A percentile compares a stretch with the other conserved stretches of the same genome.
Conservation (phyloP, 768 basidiomycete genomes). For the Postia placenta region DNA sequence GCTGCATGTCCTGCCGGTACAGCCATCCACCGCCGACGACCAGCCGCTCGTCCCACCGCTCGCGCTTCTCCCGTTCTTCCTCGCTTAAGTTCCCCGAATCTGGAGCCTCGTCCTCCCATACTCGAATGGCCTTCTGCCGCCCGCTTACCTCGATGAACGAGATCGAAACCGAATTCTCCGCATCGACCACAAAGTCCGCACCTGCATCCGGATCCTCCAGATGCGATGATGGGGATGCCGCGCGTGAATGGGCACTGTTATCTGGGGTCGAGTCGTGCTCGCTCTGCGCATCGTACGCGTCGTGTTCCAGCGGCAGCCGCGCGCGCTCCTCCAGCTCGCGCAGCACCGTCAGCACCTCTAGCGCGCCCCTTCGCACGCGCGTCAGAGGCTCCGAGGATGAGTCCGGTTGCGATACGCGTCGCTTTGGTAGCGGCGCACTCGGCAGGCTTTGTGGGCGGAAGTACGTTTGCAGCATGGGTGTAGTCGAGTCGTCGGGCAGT, state of each 20-base stretch:
- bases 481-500: conserved; percentile 67
- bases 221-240: conserved; percentile 14
- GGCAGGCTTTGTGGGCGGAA: conserved; percentile 49
- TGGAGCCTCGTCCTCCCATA: conserved; percentile 75
- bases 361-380: conserved; percentile 66
- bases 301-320: conserved; percentile 71
- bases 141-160: conserved; percentile 68
- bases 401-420: conserved; percentile 26
- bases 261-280: conserved; percentile 46
- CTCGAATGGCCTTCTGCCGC: conserved; percentile 55
- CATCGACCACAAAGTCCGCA: conserved; percentile 55
- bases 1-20: conserved; percentile 59
- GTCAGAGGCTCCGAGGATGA: conserved; percentile 53
- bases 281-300: conserved; percentile 78
- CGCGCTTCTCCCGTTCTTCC: conserved; percentile 49
- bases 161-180: conserved; percentile 60
- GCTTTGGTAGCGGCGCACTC: conserved; percentile 29
- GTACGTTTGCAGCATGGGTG: conserved; percentile 24
- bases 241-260: conserved; percentile 11
- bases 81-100: conserved; percentile 41
- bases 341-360: conserved; percentile 79
- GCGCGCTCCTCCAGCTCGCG: conserved; percentile 75
- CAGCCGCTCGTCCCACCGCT: conserved; percentile 77
- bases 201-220: conserved; percentile 19
- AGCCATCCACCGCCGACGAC: conserved; percentile 81